These are phyloP conservation scores for Telfairia occidentalis DNA, from an alignment of 331 rosid species.

Conservation along the genomic window DNA sequence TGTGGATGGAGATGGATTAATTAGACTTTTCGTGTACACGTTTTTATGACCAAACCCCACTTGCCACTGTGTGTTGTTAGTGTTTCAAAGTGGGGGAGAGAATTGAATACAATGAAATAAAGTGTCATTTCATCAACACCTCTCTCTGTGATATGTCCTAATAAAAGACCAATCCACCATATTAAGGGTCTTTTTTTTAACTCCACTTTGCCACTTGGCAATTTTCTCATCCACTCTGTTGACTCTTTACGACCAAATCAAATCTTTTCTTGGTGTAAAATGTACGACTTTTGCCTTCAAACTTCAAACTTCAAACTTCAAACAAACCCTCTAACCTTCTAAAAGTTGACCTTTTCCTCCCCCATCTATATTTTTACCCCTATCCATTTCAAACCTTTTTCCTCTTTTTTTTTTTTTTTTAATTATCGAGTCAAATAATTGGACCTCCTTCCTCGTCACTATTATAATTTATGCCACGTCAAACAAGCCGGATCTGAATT, in stretches of 20 bases:
- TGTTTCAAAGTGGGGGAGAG: neutral
- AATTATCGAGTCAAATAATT: neutral
- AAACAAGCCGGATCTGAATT: neutral
- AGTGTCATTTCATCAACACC: neutral
- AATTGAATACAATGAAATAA: neutral
- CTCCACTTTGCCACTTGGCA: neutral
- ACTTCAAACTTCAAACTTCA: neutral
- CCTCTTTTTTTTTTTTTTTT: neutral
- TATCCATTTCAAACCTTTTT: neutral
- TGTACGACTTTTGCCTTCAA: neutral
- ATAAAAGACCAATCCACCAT: constrained; percentile 9
- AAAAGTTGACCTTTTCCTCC: neutral
- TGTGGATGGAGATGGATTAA: neutral
- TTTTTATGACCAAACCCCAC: constrained; percentile 14
- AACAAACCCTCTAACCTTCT: no score
- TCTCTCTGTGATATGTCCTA: neutral
- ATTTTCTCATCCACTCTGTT: neutral
- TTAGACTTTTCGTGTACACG: neutral
- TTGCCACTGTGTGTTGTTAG: neutral
- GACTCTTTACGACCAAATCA: constrained; percentile 3
- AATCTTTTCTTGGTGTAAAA: neutral
- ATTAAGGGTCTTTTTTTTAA: neutral
- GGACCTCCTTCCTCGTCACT: neutral
- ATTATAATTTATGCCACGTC: no score
- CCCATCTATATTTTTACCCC: neutral